Conservation (phyloP, 805 yeast species). For the Wickerhamomyces queroliae region DNA sequence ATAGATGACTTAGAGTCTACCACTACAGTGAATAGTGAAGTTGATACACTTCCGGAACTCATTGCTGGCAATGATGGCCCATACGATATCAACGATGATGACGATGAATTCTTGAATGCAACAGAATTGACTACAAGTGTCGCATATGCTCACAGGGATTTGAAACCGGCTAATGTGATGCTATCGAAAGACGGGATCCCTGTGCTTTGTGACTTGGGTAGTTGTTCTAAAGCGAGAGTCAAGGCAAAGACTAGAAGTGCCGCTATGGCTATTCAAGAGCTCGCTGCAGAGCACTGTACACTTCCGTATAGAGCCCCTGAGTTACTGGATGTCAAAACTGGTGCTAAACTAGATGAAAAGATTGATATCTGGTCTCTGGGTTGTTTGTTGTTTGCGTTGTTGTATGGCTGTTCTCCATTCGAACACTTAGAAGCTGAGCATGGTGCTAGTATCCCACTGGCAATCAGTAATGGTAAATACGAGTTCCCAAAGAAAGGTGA, state of each 20-base stretch:
- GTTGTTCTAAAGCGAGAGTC: slow-evolving; percentile 60
- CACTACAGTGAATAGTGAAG: slow-evolving; percentile 16
- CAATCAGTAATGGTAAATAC: slow-evolving; percentile 54
- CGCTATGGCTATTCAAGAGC: slow-evolving; percentile 72
- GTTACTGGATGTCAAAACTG: slow-evolving; percentile 67
- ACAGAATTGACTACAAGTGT: slow-evolving; percentile 52
- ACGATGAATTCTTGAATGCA: slow-evolving; percentile 26
- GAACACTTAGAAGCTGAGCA: slow-evolving; percentile 74
- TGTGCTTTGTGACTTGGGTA: slow-evolving; percentile 80
- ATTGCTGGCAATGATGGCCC: slow-evolving; percentile 27
- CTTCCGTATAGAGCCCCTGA: slow-evolving; percentile 90
- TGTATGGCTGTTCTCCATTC: slow-evolving; percentile 82
- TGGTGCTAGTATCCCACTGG: slow-evolving; percentile 78
- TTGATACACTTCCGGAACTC: slow-evolving; percentile 20
- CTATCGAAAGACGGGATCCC: slow-evolving; percentile 68
- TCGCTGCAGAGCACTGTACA: slow-evolving; percentile 81
- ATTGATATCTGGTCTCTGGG: slow-evolving; percentile 93
- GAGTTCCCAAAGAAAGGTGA: slow-evolving; percentile 25
- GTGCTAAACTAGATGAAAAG: slow-evolving; percentile 59
- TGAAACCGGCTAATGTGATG: slow-evolving; percentile 89
- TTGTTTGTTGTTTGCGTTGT: slow-evolving; percentile 68
- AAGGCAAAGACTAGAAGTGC: slow-evolving; percentile 53
- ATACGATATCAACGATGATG: slow-evolving; percentile 13
- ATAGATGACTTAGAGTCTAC: slow-evolving; percentile 13
- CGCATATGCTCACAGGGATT: slow-evolving; percentile 81